Percentiles rank a stretch among this genome's conserved stretches.
phyloP scores from a whole-genome alignment of 768 basidiomycete species.

The Cubamyces lactineus region DNA sequence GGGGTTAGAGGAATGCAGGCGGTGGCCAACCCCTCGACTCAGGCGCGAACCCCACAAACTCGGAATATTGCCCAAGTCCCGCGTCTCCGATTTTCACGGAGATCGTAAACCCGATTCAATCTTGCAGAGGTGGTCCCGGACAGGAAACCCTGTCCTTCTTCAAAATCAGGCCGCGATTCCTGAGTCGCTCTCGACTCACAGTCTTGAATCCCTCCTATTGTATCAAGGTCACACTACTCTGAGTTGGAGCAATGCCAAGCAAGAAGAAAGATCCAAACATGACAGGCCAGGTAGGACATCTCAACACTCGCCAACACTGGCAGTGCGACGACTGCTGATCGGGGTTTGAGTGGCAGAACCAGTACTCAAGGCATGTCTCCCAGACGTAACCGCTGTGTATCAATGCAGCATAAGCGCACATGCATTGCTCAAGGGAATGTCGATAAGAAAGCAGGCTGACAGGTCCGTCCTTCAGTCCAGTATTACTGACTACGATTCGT shows the following conservation, averaged over 20 bases:
- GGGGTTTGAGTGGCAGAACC: no score
- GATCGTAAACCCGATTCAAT: neutral
- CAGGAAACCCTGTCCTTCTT: neutral
- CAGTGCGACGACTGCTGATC: no score
- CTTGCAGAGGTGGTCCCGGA: neutral
- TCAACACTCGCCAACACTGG: no score
- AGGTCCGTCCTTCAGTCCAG: constrained; percentile 13
- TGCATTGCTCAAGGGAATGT: constrained; percentile 32
- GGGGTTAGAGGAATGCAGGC: neutral
- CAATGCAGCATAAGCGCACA: constrained; percentile 17
- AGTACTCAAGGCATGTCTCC: no score
- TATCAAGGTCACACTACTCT: no score
- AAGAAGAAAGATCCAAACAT: no score
- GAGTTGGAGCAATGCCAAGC: no score
- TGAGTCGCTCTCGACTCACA: no score
- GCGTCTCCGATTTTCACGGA: constrained; percentile 10
- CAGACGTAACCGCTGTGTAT: no score
- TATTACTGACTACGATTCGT: no score
- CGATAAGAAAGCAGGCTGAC: constrained; percentile 33
- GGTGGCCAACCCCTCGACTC: neutral
- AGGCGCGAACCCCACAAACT: neutral
- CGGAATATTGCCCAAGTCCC: neutral
- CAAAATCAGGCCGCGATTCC: neutral
- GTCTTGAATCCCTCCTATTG: no score
- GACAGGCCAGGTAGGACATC: no score